These are phyloP conservation scores for Debaryomyces subglobosus DNA, from an alignment of 1,139 yeast genomes.

Conservation along the genomic window DNA sequence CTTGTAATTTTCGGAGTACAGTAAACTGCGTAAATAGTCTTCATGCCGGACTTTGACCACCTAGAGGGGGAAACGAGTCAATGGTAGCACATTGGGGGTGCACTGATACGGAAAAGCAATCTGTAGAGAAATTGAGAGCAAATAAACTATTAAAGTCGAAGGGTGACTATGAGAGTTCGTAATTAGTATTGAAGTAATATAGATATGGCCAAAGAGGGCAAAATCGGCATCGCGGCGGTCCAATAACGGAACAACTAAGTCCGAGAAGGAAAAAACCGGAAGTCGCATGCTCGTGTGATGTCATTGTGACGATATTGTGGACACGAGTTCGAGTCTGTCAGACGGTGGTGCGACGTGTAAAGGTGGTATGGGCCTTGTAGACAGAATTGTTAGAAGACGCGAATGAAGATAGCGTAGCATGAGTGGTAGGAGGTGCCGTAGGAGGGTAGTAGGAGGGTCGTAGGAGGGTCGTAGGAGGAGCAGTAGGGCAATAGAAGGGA, in stretches of 20 bases:
- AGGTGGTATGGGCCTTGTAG: not conserved
- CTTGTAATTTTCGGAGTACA: not conserved
- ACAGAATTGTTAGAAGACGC: too few relatives aligned
- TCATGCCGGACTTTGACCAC: not conserved
- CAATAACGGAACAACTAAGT: not conserved
- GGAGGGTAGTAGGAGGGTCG: too few relatives aligned
- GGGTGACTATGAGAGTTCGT: not conserved
- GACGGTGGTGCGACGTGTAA: not conserved
- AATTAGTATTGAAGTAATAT: too few relatives aligned
- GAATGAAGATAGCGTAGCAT: too few relatives aligned
- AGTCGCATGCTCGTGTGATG: constrained; percentile 2
- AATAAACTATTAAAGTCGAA: not conserved
- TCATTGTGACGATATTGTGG: not conserved
- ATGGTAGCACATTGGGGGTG: too few relatives aligned
- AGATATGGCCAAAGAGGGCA: not conserved
- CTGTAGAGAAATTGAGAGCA: not conserved
- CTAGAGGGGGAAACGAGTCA: not conserved
- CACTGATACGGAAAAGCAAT: not conserved
- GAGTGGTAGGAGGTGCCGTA: too few relatives aligned
- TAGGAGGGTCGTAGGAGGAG: not conserved
- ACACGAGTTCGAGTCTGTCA: not conserved
- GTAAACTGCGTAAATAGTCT: not conserved
- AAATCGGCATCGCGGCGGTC: not conserved
- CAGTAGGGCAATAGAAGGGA: not conserved
- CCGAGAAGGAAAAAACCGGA: constrained; percentile 1